phyloP scores from a whole-genome alignment of 2,329 filamentous ascomycete genomes.

The Fusarium papillatum region DNA sequence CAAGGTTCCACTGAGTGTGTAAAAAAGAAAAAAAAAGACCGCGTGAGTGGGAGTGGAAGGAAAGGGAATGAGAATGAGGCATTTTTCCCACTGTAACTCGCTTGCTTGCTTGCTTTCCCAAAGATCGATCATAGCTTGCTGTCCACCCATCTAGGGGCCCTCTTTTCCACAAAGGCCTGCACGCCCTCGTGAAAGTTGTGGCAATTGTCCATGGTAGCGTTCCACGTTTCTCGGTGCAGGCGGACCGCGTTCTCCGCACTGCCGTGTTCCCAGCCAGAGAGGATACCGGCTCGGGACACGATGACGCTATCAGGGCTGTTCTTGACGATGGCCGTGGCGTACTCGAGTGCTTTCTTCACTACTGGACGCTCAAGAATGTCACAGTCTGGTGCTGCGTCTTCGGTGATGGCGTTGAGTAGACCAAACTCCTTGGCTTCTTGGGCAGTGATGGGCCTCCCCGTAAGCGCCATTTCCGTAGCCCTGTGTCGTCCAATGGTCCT shows the following conservation, averaged over 20 bases:
- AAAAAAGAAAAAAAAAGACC: neutral
- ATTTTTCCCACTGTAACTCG: neutral
- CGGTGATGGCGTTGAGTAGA: slow-evolving; percentile 74
- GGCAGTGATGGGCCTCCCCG: slow-evolving; percentile 69
- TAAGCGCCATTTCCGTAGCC: slow-evolving; percentile 77
- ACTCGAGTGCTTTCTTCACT: slow-evolving; percentile 66
- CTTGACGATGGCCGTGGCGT: slow-evolving; percentile 70
- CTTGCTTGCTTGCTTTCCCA: neutral
- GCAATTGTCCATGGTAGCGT: slow-evolving; percentile 68
- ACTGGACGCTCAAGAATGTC: slow-evolving; percentile 54
- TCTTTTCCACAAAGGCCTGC: slow-evolving; percentile 79
- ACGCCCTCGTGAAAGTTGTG: slow-evolving; percentile 81
- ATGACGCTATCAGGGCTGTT: slow-evolving; percentile 81
- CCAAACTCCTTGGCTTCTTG: slow-evolving; percentile 73
- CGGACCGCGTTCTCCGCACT: slow-evolving; percentile 70
- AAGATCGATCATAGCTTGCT: slow-evolving; percentile 61
- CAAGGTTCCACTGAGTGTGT: neutral
- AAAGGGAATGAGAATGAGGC: neutral
- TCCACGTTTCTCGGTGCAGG: slow-evolving; percentile 64
- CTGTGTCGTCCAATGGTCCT: slow-evolving; percentile 76
- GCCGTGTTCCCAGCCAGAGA: slow-evolving; percentile 77
- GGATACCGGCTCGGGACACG: slow-evolving; percentile 76
- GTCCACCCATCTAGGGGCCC: slow-evolving; percentile 73
- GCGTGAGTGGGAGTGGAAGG: neutral
- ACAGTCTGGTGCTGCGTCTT: slow-evolving; percentile 42